Evolutionary conservation across 129 eudicot genomes (phyloP), one percentile per base, ranked within the genome.

Genomic region (Saussurea involucrata): DNA sequence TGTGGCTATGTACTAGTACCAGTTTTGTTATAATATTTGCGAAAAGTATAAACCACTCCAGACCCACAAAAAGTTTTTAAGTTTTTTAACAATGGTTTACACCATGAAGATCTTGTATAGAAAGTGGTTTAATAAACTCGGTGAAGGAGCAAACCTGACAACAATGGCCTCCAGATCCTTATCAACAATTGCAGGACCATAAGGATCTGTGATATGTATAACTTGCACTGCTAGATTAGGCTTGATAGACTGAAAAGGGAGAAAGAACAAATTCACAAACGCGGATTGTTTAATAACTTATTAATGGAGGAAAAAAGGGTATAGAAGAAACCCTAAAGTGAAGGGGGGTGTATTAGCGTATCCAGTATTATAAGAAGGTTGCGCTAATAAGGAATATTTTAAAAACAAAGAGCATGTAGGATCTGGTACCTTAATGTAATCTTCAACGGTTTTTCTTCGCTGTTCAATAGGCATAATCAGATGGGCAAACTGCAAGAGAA

Each of bases 131-230:
- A 4, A 22, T 5, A 61, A 37, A 24, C 28, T 40, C 63, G 33
- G 24, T 22, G 58, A 55, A 6, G 44, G 20, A 75, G 72, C 68
- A 40, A 44, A 93, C 98, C 98, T 90, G 76, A 95, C 98, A 76
- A 95, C 85, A 65, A 95, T 92, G 28, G 97, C 99, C 85, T 95
- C 95, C 81, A 92, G 86, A 79, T 88, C 75, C 71, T 90, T 81
- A 69, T 95, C 99, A 44, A 90, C 70, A 21, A 95, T 84, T 57
- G 97, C 90, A 66, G 97, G 99, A 31, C 97, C 99, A 84, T 92
- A 95, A 24, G 95, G 97, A 79, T 95, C 97, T 55, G 85, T 84
- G 55, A 95, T 90, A 18, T 95, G 96, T 79, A 85, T 96, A 66
- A 79, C 95, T 88, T 92, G 84, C 82, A 90, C 97, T 63, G 75